Base-by-base conservation (phyloP, 2,329 filamentous ascomycete species). In the Epichloe amarillans region DNA sequence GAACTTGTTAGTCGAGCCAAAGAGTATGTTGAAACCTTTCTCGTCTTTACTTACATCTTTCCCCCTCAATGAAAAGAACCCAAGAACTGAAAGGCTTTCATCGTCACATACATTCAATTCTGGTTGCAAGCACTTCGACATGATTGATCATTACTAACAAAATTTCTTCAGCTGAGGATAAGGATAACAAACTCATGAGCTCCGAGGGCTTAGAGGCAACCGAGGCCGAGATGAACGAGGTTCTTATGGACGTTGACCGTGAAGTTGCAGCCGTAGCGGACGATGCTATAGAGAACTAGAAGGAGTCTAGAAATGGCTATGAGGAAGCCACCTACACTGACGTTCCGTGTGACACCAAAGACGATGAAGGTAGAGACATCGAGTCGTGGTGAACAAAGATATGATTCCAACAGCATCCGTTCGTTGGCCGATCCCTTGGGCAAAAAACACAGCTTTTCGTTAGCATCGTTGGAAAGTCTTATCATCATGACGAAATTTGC, bases 1-100 rank as follows among this genome's bases (percentile, higher is more conserved):
- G 66, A 91, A 91, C 62, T 74, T 91, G 8, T 76, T 95, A 1
- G 83, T 90, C 44, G 90, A 94, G 61, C 79, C 86, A n/a, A 85
- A 69, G 64, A 83, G 80, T 83, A 70, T 73, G 79, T 76, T 41
- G 38, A 19, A 41, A 15, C 30, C 33, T 44, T 35, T 36, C 12
- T 26, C 40, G 19, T 12, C 26, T 36, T 7, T 33, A 1, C 17
- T 7, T 33, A 1, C 17, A 15, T 50, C 37, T 39, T 38, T 5
- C 44, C 10, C 49, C 49, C 11, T 11, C 17, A 21, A 17, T 7
- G 12, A 6, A n/a, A 6, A 35, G 8, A 30, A 30, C 26, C 26
- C 7, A 1, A 10, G 26, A 30, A 30, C 26, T 1, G 26, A 7
- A 30, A 30, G n/a, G 15, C 38, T 21, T 42, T 37, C 19, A 26